phyloP scores from a whole-genome alignment of 2,329 filamentous ascomycete species.

The Diaporthe longicolla region DNA sequence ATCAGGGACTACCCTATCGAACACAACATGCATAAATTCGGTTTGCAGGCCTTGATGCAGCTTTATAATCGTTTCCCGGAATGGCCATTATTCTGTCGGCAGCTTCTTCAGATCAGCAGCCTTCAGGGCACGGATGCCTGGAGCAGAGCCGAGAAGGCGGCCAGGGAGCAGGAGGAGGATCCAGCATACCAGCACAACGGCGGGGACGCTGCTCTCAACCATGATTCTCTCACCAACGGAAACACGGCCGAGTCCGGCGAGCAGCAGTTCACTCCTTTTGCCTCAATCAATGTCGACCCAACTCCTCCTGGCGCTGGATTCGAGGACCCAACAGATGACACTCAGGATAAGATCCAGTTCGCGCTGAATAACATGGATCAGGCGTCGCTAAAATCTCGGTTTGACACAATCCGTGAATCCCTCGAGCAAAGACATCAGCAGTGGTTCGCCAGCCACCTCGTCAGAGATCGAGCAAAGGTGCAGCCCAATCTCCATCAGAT shows the following conservation, averaged over 20 bases:
- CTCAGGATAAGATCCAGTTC: constrained; percentile 94
- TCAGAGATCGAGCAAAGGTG: constrained; percentile 96
- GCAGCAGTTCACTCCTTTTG: constrained; percentile 78
- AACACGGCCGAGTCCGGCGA: constrained; percentile 68
- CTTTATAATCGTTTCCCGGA: constrained; percentile 86
- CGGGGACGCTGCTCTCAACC: constrained; percentile 54
- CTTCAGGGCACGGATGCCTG: constrained; percentile 89
- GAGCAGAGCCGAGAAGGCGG: constrained; percentile 84
- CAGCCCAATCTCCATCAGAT: constrained; percentile 97
- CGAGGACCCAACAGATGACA: constrained; percentile 86
- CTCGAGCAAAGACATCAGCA: constrained; percentile 87
- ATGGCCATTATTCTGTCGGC: constrained; percentile 95
- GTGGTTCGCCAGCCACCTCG: constrained; percentile 96
- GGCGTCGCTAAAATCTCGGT: constrained; percentile 87
- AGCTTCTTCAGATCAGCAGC: constrained; percentile 84
- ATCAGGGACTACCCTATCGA: constrained; percentile 87
- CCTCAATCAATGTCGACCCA: constrained; percentile 82
- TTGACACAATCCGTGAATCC: constrained; percentile 83
- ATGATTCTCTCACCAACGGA: constrained; percentile 77
- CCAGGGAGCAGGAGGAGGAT: constrained; percentile 77
- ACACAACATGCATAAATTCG: constrained; percentile 97
- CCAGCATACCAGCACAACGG: constrained; percentile 69
- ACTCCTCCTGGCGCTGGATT: constrained; percentile 74
- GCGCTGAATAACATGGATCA: constrained; percentile 97
- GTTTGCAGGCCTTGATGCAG: constrained; percentile 93